phyloP scores from a whole-genome alignment of 2,329 filamentous ascomycete genomes.

The Ascomycota sp. region DNA sequence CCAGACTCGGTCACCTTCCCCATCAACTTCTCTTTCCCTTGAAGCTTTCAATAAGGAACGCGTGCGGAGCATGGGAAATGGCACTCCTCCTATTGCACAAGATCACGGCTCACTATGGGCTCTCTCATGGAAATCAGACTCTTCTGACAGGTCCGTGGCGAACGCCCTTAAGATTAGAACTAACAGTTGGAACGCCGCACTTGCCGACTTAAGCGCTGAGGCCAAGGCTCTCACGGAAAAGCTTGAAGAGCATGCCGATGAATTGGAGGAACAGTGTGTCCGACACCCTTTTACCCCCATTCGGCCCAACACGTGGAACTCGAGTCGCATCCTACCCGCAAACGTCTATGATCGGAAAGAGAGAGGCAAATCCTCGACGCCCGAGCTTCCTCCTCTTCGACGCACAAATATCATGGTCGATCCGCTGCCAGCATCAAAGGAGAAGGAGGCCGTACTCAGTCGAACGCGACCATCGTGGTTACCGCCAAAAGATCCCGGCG shows the following conservation, averaged over 20 bases:
- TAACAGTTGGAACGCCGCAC: conserved; percentile 55
- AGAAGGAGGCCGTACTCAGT: conserved; percentile 68
- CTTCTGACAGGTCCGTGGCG: conserved; percentile 13
- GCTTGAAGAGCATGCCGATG: conserved; percentile 58
- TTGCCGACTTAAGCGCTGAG: conserved; percentile 49
- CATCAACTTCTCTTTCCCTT: conserved; percentile 32
- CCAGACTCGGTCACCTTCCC: conserved; percentile 22
- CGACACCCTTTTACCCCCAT: conserved; percentile 10
- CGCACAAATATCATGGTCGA: conserved; percentile 69
- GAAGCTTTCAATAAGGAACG: conserved; percentile 29
- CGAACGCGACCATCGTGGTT: conserved; percentile 69
- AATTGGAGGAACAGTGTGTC: conserved; percentile 22
- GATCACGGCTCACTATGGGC: conserved; percentile 41
- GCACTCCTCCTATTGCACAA: conserved; percentile 36
- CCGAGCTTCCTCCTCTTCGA: conserved; percentile 49
- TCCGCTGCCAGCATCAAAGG: conserved; percentile 63
- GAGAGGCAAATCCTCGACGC: conserved; percentile 43
- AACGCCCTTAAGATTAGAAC: conserved; percentile 33
- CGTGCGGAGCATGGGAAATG: conserved; percentile 38
- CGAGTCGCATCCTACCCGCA: conserved; percentile 13
- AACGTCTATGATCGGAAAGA: conserved; percentile 22
- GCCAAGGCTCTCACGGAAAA: conserved; percentile 58
- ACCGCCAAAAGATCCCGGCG: conserved; percentile 70
- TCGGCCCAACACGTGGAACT: conserved; percentile 21
- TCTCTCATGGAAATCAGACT: conserved; percentile 30